Evolutionary conservation across 768 basidiomycete species (phyloP).

Genomic region (Naematelia aurantialba): DNA sequence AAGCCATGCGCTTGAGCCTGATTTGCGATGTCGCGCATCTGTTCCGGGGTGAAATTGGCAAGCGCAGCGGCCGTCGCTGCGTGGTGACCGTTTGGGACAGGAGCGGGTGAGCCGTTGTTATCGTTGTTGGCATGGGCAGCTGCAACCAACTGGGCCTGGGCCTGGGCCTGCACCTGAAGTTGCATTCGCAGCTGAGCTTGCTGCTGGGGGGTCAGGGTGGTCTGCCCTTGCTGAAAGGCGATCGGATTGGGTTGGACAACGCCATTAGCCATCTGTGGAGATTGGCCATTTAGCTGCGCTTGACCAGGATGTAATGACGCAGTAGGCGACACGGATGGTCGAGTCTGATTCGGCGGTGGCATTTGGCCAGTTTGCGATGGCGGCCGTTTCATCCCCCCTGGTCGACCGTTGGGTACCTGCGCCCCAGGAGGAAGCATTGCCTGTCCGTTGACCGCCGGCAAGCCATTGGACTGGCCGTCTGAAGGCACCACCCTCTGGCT

Average conservation of each 20-base stretch:
- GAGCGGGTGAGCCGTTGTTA: background rate
- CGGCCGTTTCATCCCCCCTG: conserved; percentile 9
- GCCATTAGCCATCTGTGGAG: conserved; percentile 19
- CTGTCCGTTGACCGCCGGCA: background rate
- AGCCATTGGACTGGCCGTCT: background rate
- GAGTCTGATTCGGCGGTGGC: conserved; percentile 15
- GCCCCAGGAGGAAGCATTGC: background rate
- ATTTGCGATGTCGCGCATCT: background rate
- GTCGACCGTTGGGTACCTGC: background rate
- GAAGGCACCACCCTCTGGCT: background rate
- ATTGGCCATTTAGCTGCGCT: conserved; percentile 14
- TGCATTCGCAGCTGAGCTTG: conserved; percentile 11
- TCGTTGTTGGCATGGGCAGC: background rate
- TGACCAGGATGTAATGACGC: conserved; percentile 4
- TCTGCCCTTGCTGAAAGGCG: background rate
- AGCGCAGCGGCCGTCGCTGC: background rate
- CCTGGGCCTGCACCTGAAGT: conserved; percentile 10
- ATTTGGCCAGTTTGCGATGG: conserved; percentile 9
- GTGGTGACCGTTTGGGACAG: background rate
- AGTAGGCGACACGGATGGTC: conserved; percentile 19
- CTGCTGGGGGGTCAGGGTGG: background rate
- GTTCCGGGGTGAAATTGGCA: background rate
- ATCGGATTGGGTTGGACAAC: background rate
- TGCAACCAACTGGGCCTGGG: conserved; percentile 2
- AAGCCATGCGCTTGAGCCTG: conserved; percentile 21